Base-by-base conservation (phyloP, 257 asterid genomes). In the Solanum virginianum region DNA sequence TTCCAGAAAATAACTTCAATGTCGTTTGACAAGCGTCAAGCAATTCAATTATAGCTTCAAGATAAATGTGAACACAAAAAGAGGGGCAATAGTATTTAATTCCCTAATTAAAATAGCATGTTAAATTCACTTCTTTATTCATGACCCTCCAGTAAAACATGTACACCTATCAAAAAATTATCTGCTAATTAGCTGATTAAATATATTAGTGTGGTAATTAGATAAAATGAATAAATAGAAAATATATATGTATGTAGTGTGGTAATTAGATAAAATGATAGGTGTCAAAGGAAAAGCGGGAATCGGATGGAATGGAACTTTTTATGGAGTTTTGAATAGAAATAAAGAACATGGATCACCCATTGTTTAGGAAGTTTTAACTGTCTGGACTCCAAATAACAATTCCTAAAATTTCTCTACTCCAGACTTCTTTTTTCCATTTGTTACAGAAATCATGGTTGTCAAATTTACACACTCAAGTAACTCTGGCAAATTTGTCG, bases 401-500 rank as follows among this genome's bases (percentile, higher is more conserved):
- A 71, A 60, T 55, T 86, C 96, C 94, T 90, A 87, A 83, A 93
- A 90, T 87, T 82, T 90, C 94, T 93, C 94, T 68, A 86, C 79
- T 87, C 92, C 91, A 90, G 85, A 86, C 87, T 83, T 81, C 74
- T 9, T 66, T 75, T 54, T 69, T 14, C 70, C 66, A 26, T 79
- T 79, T 53, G 60, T 20, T 82, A 70, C 60, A 60, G 80, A 82
- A 84, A 63, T 83, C 51, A 83, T 74, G 87, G 63, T 71, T 80
- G 79, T 83, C 10, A 85, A 85, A 86, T 84, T 77, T 49, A 83
- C 56, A 54, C 51, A 69, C 80, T 83, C 65, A 69, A 54, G 63
- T 59, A 39, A 32, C 56, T 53, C 81, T 83, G 80, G 57, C 83
- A 10, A 72, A 75, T 85, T 86, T 45, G 85, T 65, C 43, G 43